phyloP scores from a whole-genome alignment of 345 rosid genomes.

The Eucalyptus regnans region DNA sequence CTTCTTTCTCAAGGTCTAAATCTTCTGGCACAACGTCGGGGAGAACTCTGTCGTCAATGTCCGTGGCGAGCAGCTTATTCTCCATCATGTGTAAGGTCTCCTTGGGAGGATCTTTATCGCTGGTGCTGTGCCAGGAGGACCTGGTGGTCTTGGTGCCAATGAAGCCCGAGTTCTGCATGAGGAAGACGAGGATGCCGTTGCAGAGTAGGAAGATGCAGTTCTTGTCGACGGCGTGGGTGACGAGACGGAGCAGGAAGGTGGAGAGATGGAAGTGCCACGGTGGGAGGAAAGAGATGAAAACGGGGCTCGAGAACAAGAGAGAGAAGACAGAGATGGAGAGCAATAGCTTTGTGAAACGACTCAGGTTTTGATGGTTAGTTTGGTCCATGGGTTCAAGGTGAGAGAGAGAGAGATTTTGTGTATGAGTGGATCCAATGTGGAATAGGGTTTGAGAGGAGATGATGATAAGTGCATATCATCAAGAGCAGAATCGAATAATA shows the following conservation, averaged over 20 bases:
- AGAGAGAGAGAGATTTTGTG: neutral
- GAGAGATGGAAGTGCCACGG: slow-evolving; percentile 18
- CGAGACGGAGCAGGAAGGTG: slow-evolving; percentile 21
- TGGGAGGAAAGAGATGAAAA: slow-evolving; percentile 5
- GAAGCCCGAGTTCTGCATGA: slow-evolving; percentile 49
- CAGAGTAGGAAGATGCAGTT: slow-evolving; percentile 64
- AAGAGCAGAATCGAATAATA: neutral
- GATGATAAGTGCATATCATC: neutral
- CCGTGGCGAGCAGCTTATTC: neutral
- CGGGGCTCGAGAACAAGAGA: slow-evolving; percentile 15
- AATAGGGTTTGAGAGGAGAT: neutral
- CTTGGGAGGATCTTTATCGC: neutral
- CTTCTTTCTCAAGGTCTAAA: neutral
- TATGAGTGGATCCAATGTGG: neutral
- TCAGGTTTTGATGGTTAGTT: neutral
- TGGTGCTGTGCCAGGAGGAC: neutral
- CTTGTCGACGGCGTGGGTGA: slow-evolving; percentile 52
- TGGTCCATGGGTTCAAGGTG: slow-evolving; percentile 17
- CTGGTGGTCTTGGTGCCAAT: slow-evolving; percentile 4
- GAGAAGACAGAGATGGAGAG: slow-evolving; percentile 51
- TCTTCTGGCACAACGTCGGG: neutral
- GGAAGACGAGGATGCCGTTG: slow-evolving; percentile 67
- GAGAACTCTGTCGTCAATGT: neutral
- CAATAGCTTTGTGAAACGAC: slow-evolving; percentile 9
- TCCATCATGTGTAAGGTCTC: neutral